Percentiles rank a stretch among this genome's conserved stretches.
These are phyloP conservation scores for Filobasidium floriforme DNA, from an alignment of 768 basidiomycete species.

Conservation along the genomic window DNA sequence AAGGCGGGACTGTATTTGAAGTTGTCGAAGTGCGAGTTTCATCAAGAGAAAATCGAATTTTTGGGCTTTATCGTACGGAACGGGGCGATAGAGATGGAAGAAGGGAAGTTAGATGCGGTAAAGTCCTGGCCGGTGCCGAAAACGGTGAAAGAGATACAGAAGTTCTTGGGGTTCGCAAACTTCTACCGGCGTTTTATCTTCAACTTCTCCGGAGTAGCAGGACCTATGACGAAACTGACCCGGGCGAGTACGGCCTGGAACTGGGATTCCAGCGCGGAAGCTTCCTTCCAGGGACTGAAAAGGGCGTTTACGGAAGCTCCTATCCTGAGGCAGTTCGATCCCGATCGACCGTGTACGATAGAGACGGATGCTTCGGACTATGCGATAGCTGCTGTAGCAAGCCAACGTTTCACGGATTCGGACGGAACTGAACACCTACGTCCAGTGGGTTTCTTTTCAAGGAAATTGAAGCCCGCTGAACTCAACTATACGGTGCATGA, in stretches of 20 bases:
- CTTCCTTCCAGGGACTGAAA: constrained; percentile 15
- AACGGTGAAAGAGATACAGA: constrained; percentile 24
- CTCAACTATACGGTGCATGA: constrained; percentile 53
- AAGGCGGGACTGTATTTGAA: constrained; percentile 3
- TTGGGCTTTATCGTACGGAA: constrained; percentile 23
- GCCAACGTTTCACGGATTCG: constrained; percentile 11
- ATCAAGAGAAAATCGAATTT: constrained; percentile 20
- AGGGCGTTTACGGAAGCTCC: constrained; percentile 24
- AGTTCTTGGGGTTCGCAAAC: constrained; percentile 32
- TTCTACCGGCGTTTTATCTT: constrained; percentile 34
- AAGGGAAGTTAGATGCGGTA: constrained; percentile 15
- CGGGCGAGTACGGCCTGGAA: constrained; percentile 14
- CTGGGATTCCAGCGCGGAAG: not conserved
- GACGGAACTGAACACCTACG: not conserved
- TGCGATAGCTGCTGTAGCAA: constrained; percentile 8
- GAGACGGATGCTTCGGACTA: constrained; percentile 22
- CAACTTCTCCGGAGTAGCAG: constrained; percentile 24
- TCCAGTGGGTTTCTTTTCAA: constrained; percentile 26
- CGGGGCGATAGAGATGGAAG: constrained; percentile 22
- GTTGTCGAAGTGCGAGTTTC: constrained; percentile 26
- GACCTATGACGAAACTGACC: constrained; percentile 25
- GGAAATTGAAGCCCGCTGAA: constrained; percentile 39
- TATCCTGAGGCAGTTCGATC: constrained; percentile 22
- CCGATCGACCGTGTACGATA: not conserved
- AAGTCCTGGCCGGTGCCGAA: constrained; percentile 26